Percentiles rank a stretch among this genome's conserved stretches.
phyloP scores from a whole-genome alignment of 441 rosid species.

The Croton setiger region DNA sequence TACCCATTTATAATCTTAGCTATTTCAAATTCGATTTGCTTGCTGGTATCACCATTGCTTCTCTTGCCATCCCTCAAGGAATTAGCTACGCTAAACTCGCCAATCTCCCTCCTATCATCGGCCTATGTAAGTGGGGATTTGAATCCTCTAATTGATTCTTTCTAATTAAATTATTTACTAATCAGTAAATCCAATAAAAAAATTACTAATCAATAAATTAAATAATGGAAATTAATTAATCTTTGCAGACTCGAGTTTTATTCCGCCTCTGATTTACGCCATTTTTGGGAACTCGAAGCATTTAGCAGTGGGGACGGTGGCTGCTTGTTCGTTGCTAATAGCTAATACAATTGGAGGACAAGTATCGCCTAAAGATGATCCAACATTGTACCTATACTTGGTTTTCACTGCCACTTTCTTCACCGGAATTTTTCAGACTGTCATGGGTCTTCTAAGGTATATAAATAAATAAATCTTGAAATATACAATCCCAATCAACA shows the following conservation, averaged over 20 bases:
- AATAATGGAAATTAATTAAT: not conserved
- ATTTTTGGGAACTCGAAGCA: slow-evolving; percentile 80
- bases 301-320: slow-evolving; percentile 79
- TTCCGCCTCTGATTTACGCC: slow-evolving; percentile 79
- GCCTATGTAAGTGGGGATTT: slow-evolving; percentile 58
- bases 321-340: slow-evolving; percentile 67
- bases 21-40: slow-evolving; percentile 58
- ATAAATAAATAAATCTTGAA: not conserved
- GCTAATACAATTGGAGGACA: slow-evolving; percentile 40
- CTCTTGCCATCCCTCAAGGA: slow-evolving; percentile 94
- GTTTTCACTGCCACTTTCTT: slow-evolving; percentile 66
- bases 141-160: not conserved
- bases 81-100: slow-evolving; percentile 92
- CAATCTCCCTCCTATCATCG: slow-evolving; percentile 66
- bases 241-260: slow-evolving; percentile 72
- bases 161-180: too few relatives aligned
- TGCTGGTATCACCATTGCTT: slow-evolving; percentile 86
- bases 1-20: slow-evolving; percentile 51
- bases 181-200: too few relatives aligned
- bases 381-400: slow-evolving; percentile 58
- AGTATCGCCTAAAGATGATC: slow-evolving; percentile 38
- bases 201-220: too few relatives aligned
- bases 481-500: too few relatives aligned
- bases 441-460: slow-evolving; percentile 62
- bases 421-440: slow-evolving; percentile 67